Conservation (phyloP, 768 basidiomycete genomes). For the Tylopilus subfusipes region DNA sequence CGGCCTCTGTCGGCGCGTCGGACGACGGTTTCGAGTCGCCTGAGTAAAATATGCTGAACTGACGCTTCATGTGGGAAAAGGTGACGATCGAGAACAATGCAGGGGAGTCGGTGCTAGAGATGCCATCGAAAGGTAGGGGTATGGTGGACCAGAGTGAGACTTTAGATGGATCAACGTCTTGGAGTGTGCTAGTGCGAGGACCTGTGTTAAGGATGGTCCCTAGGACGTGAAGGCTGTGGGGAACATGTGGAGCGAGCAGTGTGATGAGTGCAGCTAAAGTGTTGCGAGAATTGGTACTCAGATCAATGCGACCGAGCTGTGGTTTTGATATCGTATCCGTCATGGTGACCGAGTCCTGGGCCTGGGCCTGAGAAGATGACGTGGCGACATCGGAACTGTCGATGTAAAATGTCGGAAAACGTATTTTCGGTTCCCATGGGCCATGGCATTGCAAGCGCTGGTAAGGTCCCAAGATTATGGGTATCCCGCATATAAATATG, state of each 20-base stretch:
- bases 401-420: too few species aligned
- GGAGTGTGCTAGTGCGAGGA: slow-evolving; percentile 11
- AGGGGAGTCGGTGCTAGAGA: not conserved
- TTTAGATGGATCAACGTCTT: slow-evolving; percentile 14
- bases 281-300: not conserved
- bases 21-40: not conserved
- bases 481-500: too few species aligned
- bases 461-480: too few species aligned
- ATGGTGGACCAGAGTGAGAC: slow-evolving; percentile 19
- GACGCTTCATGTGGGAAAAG: slow-evolving; percentile 11
- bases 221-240: slow-evolving; percentile 15
- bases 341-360: not conserved
- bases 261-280: slow-evolving; percentile 6
- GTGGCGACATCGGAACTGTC: too few species aligned
- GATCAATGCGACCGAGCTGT: slow-evolving; percentile 12
- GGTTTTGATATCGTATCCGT: not conserved
- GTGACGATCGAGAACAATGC: slow-evolving; percentile 18
- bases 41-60: slow-evolving; percentile 20
- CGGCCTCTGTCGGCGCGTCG: slow-evolving; percentile 1
- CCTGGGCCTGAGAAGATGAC: too few species aligned
- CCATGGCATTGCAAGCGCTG: too few species aligned
- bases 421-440: too few species aligned
- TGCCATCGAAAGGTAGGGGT: slow-evolving; percentile 1
- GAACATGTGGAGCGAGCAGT: slow-evolving; percentile 13
- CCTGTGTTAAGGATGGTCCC: slow-evolving; percentile 18